Conservation (phyloP, 2,329 filamentous ascomycete genomes). For the Didymella exigua region DNA sequence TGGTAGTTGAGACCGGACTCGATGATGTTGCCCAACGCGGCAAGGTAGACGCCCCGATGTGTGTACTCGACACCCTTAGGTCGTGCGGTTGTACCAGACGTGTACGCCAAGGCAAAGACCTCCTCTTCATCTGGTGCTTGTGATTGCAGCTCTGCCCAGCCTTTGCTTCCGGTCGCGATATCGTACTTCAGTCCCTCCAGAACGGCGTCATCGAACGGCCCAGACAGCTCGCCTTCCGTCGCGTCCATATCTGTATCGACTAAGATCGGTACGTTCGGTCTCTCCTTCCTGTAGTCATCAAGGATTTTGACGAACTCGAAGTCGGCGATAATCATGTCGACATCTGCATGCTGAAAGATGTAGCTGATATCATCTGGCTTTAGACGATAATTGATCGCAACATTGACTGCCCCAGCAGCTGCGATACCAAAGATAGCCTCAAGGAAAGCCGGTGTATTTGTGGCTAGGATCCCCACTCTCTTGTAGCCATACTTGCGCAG, state of each 20-base stretch:
- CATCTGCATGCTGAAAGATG: slow-evolving; percentile 86
- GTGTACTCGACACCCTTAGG: slow-evolving; percentile 95
- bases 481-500: slow-evolving; percentile 74
- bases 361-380: slow-evolving; percentile 87
- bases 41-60: slow-evolving; percentile 85
- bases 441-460: slow-evolving; percentile 94
- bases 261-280: slow-evolving; percentile 71
- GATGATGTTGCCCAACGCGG: slow-evolving; percentile 81
- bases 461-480: slow-evolving; percentile 82
- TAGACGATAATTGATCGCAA: slow-evolving; percentile 74
- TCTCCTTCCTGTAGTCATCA: slow-evolving; percentile 64
- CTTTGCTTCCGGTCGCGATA: slow-evolving; percentile 64
- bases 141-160: slow-evolving; percentile 77
- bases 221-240: slow-evolving; percentile 72
- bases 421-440: slow-evolving; percentile 88
- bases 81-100: slow-evolving; percentile 86
- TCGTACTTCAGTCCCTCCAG: slow-evolving; percentile 80
- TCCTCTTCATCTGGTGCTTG: slow-evolving; percentile 77
- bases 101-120: slow-evolving; percentile 87
- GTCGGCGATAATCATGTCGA: slow-evolving; percentile 86
- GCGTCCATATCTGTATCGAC: slow-evolving; percentile 85
- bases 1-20: slow-evolving; percentile 82
- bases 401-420: slow-evolving; percentile 78
- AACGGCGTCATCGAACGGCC: slow-evolving; percentile 83
- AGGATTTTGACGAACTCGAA: slow-evolving; percentile 76